A percentile compares a stretch with the other conserved stretches of the same genome.
Conservation (phyloP, 2,329 filamentous ascomycete genomes). For the Monilinia aucupariae region DNA sequence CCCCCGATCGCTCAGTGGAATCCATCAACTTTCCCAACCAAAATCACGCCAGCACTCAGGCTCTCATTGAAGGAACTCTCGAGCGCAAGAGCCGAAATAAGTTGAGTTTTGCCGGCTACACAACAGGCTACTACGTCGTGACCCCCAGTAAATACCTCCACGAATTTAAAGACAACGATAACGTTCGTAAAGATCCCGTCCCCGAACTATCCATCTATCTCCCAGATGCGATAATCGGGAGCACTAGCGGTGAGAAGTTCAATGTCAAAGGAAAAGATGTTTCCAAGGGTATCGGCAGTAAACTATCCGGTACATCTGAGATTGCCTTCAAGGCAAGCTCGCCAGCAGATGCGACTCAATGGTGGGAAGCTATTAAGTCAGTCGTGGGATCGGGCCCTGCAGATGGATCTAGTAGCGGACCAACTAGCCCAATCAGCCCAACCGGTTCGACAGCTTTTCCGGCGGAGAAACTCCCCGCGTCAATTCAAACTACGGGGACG, state of each 20-base stretch:
- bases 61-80: constrained; percentile 80
- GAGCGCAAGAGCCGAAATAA: constrained; percentile 89
- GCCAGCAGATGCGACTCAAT: constrained; percentile 72
- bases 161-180: constrained; percentile 92
- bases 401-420: constrained; percentile 21
- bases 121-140: constrained; percentile 81
- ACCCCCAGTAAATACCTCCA: constrained; percentile 85
- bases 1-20: constrained; percentile 67
- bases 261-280: constrained; percentile 92
- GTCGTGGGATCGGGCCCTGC: constrained; percentile 25
- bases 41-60: constrained; percentile 70
- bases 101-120: constrained; percentile 67
- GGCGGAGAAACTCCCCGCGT: constrained; percentile 20
- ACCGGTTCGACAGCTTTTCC: constrained; percentile 20
- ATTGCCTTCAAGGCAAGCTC: constrained; percentile 84
- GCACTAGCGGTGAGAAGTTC: constrained; percentile 74
- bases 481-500: constrained; percentile 27
- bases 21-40: constrained; percentile 83
- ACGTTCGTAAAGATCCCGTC: constrained; percentile 61
- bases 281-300: constrained; percentile 72
- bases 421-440: constrained; percentile 27
- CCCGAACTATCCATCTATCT: constrained; percentile 90
- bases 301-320: constrained; percentile 74
- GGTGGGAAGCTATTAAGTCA: constrained; percentile 65
- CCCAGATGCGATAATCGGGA: constrained; percentile 77